Evolutionary conservation across 352 stramenopile species (phyloP).

Genomic region (Phytopythium aichiense): DNA sequence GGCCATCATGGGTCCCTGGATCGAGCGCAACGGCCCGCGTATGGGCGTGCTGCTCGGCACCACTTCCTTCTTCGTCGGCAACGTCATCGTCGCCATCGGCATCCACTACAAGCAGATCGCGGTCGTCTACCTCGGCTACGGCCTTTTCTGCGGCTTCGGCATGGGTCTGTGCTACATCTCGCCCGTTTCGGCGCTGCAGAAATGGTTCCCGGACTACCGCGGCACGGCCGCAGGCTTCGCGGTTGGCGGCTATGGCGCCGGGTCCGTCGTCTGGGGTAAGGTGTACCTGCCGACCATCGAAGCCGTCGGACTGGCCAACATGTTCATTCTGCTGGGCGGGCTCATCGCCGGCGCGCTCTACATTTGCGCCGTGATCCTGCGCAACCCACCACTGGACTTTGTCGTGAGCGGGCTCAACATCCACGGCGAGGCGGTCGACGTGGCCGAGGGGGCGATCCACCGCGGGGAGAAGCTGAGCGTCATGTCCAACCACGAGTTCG

Average conservation of each 20-base stretch:
- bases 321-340: slow-evolving; percentile 46
- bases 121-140: slow-evolving; percentile 63
- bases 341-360: slow-evolving; percentile 38
- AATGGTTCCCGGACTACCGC: slow-evolving; percentile 76
- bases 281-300: slow-evolving; percentile 46
- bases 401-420: slow-evolving; percentile 47
- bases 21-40: slow-evolving; percentile 52
- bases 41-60: slow-evolving; percentile 40
- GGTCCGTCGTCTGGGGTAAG: slow-evolving; percentile 60
- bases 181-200: slow-evolving; percentile 56
- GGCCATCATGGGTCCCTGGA: slow-evolving; percentile 50
- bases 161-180: slow-evolving; percentile 69
- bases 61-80: slow-evolving; percentile 38
- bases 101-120: slow-evolving; percentile 50
- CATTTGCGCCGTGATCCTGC: slow-evolving; percentile 38
- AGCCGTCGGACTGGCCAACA: slow-evolving; percentile 36
- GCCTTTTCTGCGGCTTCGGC: slow-evolving; percentile 55
- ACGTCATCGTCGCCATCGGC: slow-evolving; percentile 51
- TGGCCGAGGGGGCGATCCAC: slow-evolving; percentile 19
- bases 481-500: slow-evolving; percentile 30
- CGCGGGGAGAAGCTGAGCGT: slow-evolving; percentile 30
- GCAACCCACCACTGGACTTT: slow-evolving; percentile 41
- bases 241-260: slow-evolving; percentile 50
- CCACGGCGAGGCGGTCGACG: slow-evolving; percentile 38
- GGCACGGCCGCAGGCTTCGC: slow-evolving; percentile 61